Conservation (phyloP, 2,329 filamentous ascomycete genomes). For the Aspergillus sergii region DNA sequence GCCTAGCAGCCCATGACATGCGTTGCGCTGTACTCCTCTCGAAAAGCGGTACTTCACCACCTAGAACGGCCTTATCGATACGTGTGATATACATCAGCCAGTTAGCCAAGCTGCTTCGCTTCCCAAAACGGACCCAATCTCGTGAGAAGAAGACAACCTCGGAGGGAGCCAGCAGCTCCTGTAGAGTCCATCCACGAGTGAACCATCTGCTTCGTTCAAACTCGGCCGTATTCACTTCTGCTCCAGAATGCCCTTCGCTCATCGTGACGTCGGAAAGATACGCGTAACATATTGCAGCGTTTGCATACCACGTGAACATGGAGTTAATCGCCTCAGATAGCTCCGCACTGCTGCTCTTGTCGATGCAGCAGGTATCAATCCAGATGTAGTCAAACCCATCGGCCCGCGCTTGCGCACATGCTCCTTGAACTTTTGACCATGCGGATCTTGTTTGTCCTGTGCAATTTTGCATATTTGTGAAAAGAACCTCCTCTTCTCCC, state of each 20-base stretch:
- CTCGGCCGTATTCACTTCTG: not conserved
- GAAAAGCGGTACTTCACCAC: too few relatives aligned
- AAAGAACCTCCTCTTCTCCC: not conserved
- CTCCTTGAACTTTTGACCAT: not conserved
- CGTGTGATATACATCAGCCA: not conserved
- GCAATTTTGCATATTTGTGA: not conserved
- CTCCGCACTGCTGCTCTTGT: not conserved
- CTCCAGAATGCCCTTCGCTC: accelerated
- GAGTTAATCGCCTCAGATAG: not conserved
- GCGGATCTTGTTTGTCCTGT: not conserved
- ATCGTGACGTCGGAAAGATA: not conserved
- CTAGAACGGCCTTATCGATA: not conserved
- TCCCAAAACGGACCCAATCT: not conserved
- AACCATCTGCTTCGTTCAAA: not conserved
- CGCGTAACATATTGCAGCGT: not conserved
- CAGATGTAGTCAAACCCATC: not conserved
- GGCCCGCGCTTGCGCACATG: not conserved
- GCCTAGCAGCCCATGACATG: not conserved
- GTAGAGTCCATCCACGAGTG: not conserved
- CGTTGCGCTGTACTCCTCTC: not conserved
- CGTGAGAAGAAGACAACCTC: not conserved
- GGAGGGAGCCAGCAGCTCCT: not conserved
- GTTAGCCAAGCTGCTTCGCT: not conserved
- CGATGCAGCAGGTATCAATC: not conserved
- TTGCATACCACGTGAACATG: not conserved